phyloP scores from a whole-genome alignment of 768 basidiomycete genomes.

The Xanthoconium purpureum region DNA sequence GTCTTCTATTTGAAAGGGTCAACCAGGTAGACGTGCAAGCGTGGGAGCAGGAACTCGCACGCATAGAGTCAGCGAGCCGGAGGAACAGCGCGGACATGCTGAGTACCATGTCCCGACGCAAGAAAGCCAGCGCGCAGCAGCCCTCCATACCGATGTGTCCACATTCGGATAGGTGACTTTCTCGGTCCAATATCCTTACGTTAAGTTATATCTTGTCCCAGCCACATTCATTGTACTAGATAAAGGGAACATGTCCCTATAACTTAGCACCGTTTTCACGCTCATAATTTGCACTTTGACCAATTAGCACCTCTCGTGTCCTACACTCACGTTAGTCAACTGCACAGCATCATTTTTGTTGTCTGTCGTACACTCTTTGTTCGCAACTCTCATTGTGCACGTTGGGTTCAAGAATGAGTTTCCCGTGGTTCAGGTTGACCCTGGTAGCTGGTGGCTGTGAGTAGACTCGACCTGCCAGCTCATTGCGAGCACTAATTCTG shows the following conservation, averaged over 20 bases:
- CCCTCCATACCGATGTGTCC: constrained; percentile 22
- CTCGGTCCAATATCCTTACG: not conserved
- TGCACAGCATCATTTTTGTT: constrained; percentile 20
- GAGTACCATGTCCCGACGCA: constrained; percentile 29
- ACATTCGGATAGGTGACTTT: constrained; percentile 23
- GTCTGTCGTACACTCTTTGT: not conserved
- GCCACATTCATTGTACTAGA: constrained; percentile 7
- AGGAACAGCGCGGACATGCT: constrained; percentile 39
- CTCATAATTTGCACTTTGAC: constrained; percentile 10
- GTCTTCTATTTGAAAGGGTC: constrained; percentile 27
- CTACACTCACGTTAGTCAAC: constrained; percentile 10
- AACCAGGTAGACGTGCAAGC: constrained; percentile 46
- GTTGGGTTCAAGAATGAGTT: constrained; percentile 36
- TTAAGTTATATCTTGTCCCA: constrained; percentile 10
- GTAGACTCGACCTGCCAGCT: constrained; percentile 24
- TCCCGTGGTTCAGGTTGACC: constrained; percentile 58
- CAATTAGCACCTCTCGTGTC: not conserved
- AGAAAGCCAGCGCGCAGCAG: constrained; percentile 24
- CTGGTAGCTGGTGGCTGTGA: constrained; percentile 45
- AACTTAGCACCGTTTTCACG: constrained; percentile 7
- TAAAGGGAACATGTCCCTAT: constrained; percentile 1
- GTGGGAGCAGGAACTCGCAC: constrained; percentile 77
- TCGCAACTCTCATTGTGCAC: not conserved
- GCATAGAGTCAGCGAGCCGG: constrained; percentile 64
- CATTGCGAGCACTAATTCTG: constrained; percentile 6